phyloP scores from a whole-genome alignment of 352 stramenopile species.

The Globisporangium canariense region DNA sequence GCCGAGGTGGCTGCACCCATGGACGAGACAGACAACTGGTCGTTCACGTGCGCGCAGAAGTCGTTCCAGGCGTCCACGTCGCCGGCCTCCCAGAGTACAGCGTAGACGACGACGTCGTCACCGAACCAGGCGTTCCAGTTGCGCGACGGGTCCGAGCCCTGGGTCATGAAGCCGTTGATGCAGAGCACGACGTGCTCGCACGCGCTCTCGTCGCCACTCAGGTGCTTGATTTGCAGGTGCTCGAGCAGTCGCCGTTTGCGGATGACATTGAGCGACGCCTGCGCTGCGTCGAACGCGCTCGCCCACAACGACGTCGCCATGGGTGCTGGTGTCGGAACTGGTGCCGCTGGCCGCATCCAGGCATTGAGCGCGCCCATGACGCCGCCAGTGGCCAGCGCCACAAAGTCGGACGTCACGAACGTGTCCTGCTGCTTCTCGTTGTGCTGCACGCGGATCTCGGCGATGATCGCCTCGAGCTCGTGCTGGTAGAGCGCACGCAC shows the following conservation, averaged over 20 bases:
- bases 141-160: slow-evolving; percentile 51
- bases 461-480: slow-evolving; percentile 46
- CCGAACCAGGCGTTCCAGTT: slow-evolving; percentile 65
- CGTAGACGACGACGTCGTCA: slow-evolving; percentile 48
- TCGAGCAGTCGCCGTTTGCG: slow-evolving; percentile 64
- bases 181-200: slow-evolving; percentile 68
- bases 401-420: slow-evolving; percentile 51
- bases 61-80: slow-evolving; percentile 71
- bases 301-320: slow-evolving; percentile 47
- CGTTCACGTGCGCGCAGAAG: slow-evolving; percentile 73
- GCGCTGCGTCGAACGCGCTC: slow-evolving; percentile 67
- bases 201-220: slow-evolving; percentile 57
- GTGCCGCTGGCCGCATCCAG: slow-evolving; percentile 41
- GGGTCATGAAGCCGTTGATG: slow-evolving; percentile 88
- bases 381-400: slow-evolving; percentile 56
- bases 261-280: slow-evolving; percentile 69
- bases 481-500: slow-evolving; percentile 28
- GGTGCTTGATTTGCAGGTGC: slow-evolving; percentile 57
- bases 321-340: neutral
- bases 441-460: slow-evolving; percentile 40
- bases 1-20: slow-evolving; percentile 39
- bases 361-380: slow-evolving; percentile 67
- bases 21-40: slow-evolving; percentile 38
- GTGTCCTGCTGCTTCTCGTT: slow-evolving; percentile 51
- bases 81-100: slow-evolving; percentile 77